Conservation (phyloP, 192 early-diverging fungal genomes). For the Coemansia sp. region DNA sequence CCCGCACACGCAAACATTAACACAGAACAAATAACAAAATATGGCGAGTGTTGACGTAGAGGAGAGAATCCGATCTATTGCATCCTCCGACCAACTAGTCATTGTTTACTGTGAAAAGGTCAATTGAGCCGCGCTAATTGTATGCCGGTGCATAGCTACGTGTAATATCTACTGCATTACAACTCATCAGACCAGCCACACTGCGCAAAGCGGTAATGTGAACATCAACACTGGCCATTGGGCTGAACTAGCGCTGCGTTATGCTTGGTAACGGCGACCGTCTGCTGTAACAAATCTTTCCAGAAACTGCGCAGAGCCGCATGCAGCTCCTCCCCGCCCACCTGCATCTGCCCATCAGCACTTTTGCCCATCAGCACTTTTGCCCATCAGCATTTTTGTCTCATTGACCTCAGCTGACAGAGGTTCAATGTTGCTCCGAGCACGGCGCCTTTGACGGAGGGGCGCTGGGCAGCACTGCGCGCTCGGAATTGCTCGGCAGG, state of each 20-base stretch:
- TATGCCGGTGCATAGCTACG: background rate
- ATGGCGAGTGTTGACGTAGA: background rate
- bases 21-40: background rate
- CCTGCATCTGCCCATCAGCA: background rate
- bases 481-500: background rate
- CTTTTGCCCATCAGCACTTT: background rate
- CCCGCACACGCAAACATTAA: slow-evolving; percentile 5
- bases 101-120: slow-evolving; percentile 1
- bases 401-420: background rate
- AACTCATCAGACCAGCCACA: background rate
- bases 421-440: background rate
- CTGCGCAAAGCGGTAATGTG: background rate
- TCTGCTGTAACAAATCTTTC: background rate
- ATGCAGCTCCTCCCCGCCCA: background rate
- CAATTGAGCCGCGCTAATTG: background rate
- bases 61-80: background rate
- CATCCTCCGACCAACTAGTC: background rate
- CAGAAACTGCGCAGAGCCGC: background rate
- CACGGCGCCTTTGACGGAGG: background rate
- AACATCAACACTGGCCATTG: background rate
- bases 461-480: background rate
- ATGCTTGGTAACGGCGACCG: background rate
- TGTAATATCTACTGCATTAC: slow-evolving; percentile 1
- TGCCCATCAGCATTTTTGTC: background rate
- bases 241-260: background rate